phyloP scores from a whole-genome alignment of 257 asterid genomes.

The Eucommia ulmoides region DNA sequence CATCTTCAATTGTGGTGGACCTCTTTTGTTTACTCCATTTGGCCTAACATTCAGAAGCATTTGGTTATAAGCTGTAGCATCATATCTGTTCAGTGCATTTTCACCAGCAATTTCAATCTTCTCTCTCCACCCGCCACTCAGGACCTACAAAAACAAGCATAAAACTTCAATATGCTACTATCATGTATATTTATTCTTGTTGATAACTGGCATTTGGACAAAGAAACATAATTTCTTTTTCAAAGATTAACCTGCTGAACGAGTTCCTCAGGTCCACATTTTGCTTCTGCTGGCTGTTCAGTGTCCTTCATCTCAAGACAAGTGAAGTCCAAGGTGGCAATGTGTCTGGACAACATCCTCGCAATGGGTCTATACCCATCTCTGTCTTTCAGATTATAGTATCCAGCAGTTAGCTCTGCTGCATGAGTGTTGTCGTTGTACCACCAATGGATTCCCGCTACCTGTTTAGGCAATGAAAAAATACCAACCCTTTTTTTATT shows the following conservation, averaged over 20 bases:
- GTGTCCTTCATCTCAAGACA: conserved; percentile 71
- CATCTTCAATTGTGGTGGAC: conserved; percentile 34
- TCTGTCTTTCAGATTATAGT: conserved; percentile 42
- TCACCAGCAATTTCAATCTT: conserved; percentile 64
- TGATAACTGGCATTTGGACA: background rate
- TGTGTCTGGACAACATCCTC: conserved; percentile 57
- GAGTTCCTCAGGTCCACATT: conserved; percentile 61
- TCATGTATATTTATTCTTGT: background rate
- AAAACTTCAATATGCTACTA: background rate
- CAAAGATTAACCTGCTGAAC: conserved; percentile 44
- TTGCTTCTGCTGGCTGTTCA: conserved; percentile 44
- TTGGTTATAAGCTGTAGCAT: conserved; percentile 46
- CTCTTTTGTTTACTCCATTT: conserved; percentile 36
- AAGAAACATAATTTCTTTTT: too few species aligned
- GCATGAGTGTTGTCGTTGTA: conserved; percentile 70
- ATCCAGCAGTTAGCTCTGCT: conserved; percentile 69
- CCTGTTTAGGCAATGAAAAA: too few species aligned
- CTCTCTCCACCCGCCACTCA: conserved; percentile 63
- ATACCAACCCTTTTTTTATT: too few species aligned
- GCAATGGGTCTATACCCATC: conserved; percentile 73
- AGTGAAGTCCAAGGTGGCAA: conserved; percentile 56
- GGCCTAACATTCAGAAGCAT: conserved; percentile 68
- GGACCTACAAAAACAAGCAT: conserved; percentile 27
- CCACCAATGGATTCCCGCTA: conserved; percentile 89
- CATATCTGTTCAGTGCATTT: conserved; percentile 68